Evolutionary conservation across 306 rosid genomes (phyloP).

Genomic region (Cicer chorassanicum): DNA sequence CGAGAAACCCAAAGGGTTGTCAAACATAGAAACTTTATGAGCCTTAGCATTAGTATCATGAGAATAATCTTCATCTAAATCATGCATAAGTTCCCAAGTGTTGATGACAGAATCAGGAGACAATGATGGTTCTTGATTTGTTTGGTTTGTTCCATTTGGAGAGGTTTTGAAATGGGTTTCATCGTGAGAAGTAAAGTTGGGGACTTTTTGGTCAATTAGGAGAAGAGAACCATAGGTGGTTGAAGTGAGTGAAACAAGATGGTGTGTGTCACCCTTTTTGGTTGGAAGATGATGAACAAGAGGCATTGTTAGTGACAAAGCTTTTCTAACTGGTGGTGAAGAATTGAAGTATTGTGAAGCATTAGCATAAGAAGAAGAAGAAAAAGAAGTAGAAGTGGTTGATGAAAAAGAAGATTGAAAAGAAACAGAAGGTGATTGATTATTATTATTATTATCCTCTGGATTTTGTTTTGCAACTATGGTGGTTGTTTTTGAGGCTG

Average conservation of each 20-base stretch:
- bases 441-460: conserved; percentile 15
- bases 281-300: conserved; percentile 83
- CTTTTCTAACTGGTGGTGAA: conserved; percentile 57
- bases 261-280: conserved; percentile 81
- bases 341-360: conserved; percentile 54
- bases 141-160: background rate
- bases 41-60: background rate
- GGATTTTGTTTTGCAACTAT: conserved; percentile 50
- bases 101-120: conserved; percentile 93
- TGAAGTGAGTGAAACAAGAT: conserved; percentile 86
- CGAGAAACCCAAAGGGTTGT: conserved; percentile 35
- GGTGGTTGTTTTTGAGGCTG: conserved; percentile 72
- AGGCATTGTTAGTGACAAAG: conserved; percentile 66
- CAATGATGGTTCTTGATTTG: conserved; percentile 46
- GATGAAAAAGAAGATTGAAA: conserved; percentile 37
- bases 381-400: conserved; percentile 40
- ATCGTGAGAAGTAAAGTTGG: conserved; percentile 41
- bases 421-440: conserved; percentile 37
- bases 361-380: conserved; percentile 36
- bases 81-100: conserved; percentile 94
- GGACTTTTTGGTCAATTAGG: conserved; percentile 54
- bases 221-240: conserved; percentile 88
- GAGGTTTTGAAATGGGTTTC: conserved; percentile 23
- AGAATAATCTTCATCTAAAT: conserved; percentile 55
- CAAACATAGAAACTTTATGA: conserved; percentile 35